These are phyloP conservation scores for Passiflora organensis DNA, from an alignment of 345 rosid genomes.

Conservation along the genomic window DNA sequence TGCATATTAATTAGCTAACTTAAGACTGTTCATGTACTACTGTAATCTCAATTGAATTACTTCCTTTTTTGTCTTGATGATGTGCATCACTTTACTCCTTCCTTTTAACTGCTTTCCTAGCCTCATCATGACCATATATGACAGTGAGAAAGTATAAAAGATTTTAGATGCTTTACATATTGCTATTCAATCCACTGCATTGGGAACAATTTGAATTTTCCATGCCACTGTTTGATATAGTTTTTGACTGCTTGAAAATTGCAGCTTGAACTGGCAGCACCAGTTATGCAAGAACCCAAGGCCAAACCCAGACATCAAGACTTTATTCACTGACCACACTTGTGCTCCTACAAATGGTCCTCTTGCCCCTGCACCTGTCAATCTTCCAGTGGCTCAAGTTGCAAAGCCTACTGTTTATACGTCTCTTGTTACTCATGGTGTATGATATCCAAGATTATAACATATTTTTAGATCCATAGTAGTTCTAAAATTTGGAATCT, in stretches of 20 bases:
- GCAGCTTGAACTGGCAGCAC: slow-evolving; percentile 92
- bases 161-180: background rate
- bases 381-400: slow-evolving; percentile 52
- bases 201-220: background rate
- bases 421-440: slow-evolving; percentile 53
- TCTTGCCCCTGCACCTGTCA: slow-evolving; percentile 54
- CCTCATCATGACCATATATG: too few relatives aligned
- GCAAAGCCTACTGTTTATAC: slow-evolving; percentile 51
- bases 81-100: too few relatives aligned
- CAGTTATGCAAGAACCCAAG: slow-evolving; percentile 82
- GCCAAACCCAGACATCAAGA: slow-evolving; percentile 81
- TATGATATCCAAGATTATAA: slow-evolving; percentile 24
- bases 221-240: background rate
- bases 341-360: slow-evolving; percentile 69
- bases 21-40: too few relatives aligned
- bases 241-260: slow-evolving; percentile 12
- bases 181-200: background rate
- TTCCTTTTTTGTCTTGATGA: too few relatives aligned
- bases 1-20: too few relatives aligned
- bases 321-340: slow-evolving; percentile 67
- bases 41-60: too few relatives aligned
- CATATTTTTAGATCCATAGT: background rate
- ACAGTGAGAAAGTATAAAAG: too few relatives aligned
- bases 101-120: too few relatives aligned
- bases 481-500: background rate